These are phyloP conservation scores for Punica granatum DNA, from an alignment of 345 rosid genomes.

Conservation along the genomic window DNA sequence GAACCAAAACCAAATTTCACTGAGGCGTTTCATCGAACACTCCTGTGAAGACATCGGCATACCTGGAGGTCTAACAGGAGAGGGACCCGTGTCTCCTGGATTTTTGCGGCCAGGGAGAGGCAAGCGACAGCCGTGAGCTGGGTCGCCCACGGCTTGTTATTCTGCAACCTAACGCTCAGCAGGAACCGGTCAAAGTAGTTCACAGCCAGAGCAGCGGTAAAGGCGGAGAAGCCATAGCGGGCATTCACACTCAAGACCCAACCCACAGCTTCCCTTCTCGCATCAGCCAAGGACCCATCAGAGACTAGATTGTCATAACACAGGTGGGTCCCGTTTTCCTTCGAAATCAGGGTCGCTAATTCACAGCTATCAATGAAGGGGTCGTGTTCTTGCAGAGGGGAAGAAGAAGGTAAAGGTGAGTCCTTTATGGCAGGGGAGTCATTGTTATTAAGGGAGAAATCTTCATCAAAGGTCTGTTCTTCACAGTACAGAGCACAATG, in stretches of 20 bases:
- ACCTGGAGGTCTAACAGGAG: slow-evolving; percentile 62
- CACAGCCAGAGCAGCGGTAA: slow-evolving; percentile 54
- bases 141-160: slow-evolving; percentile 55
- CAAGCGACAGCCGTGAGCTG: slow-evolving; percentile 69
- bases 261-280: slow-evolving; percentile 29
- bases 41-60: slow-evolving; percentile 2
- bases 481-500: slow-evolving; percentile 8
- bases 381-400: neutral
- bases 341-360: slow-evolving; percentile 2
- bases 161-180: slow-evolving; percentile 19
- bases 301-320: neutral
- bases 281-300: slow-evolving; percentile 4
- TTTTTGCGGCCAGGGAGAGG: slow-evolving; percentile 58
- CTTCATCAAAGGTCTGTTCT: slow-evolving; percentile 5
- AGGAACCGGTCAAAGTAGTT: slow-evolving; percentile 70
- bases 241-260: slow-evolving; percentile 25
- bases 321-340: slow-evolving; percentile 4
- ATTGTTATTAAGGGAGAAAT: neutral
- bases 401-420: slow-evolving; percentile 2
- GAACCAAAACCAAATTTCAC: neutral
- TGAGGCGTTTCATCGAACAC: neutral
- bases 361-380: neutral
- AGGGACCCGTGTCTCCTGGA: slow-evolving; percentile 39
- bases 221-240: slow-evolving; percentile 40
- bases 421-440: neutral